Percentiles rank a stretch among this genome's conserved stretches.
Conservation (phyloP, 169 alveolate species). For the Plasmodium malariae region DNA sequence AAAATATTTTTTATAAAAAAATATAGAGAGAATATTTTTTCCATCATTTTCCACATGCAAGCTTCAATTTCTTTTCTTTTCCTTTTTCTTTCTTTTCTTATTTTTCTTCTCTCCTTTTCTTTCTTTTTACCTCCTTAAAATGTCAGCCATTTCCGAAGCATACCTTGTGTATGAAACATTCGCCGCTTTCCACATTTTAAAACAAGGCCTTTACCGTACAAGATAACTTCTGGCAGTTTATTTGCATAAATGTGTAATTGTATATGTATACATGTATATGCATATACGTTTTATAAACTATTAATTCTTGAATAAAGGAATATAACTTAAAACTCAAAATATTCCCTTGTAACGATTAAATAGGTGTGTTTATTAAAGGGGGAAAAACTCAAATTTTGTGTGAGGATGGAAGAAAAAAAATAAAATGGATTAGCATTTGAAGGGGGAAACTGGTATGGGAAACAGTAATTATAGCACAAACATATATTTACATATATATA, state of each 20-base stretch:
- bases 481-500: too few relatives aligned
- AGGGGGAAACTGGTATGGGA: neutral
- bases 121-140: constrained; percentile 83
- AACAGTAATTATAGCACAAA: neutral
- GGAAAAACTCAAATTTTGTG: neutral
- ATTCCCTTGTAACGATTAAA: neutral
- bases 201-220: neutral
- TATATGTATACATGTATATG: constrained; percentile 17
- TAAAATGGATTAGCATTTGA: neutral
- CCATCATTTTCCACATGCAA: too few relatives aligned
- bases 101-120: constrained; percentile 1
- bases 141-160: constrained; percentile 86
- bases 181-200: constrained; percentile 87
- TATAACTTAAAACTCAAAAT: neutral
- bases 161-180: constrained; percentile 85
- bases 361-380: neutral
- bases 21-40: too few relatives aligned
- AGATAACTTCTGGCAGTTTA: neutral
- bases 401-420: neutral
- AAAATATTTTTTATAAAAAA: too few relatives aligned
- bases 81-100: neutral
- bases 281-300: too few relatives aligned
- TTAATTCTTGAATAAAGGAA: neutral
- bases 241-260: constrained; percentile 15
- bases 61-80: neutral